Base-by-base conservation (phyloP, 176 grass and related monocot genomes). In the Carex cristatella region DNA sequence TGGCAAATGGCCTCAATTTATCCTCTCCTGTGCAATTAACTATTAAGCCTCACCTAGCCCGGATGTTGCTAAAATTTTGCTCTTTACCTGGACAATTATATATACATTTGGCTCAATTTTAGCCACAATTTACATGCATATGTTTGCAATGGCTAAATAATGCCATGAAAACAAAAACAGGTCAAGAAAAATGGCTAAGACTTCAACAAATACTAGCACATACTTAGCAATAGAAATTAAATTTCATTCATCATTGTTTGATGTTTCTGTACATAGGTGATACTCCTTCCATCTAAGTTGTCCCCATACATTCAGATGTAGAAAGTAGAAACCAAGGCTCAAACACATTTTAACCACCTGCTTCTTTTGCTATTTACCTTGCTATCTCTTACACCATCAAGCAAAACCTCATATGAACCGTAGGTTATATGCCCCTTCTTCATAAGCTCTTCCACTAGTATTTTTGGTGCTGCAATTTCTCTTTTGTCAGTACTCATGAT, bases 371-470 rank as follows among this genome's bases (percentile, higher is more conserved):
- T 90, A 84, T 55, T 79, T 77, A 93, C 56, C 51, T 88, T 94
- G 71, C 86, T 93, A 86, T 94, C 89, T 93, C 95, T 93, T 55
- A 94, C 89, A 87, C 92, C 95, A 88, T 90, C 92, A 85, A 94
- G 92, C 62, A 98, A 88, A 79, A 94, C 55, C 86, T 98, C 95
- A 81, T 98, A 98, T 19, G 95, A 88, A 92, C 40, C 66, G 65
- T 98, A 94, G 66, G 88, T 93, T 84, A 98, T 93, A 85, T 94
- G 91, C 72, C 92, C 91, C 53, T 94, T 98, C 85, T 94, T 98
- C 88, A 94, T 69, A 85, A 98, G 86, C 51, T 98, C 95, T 82
- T 98, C 95, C 63, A 98, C 91, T 84, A 98, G 88, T 87, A 98
- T 93, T 88, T 98, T 98, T 57, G 95, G 95, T 81, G 92, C 91